Evolutionary conservation across 768 basidiomycete species (phyloP), one percentile per base, ranked within the genome.

Genomic region (Udeniomyces megalosporus): DNA sequence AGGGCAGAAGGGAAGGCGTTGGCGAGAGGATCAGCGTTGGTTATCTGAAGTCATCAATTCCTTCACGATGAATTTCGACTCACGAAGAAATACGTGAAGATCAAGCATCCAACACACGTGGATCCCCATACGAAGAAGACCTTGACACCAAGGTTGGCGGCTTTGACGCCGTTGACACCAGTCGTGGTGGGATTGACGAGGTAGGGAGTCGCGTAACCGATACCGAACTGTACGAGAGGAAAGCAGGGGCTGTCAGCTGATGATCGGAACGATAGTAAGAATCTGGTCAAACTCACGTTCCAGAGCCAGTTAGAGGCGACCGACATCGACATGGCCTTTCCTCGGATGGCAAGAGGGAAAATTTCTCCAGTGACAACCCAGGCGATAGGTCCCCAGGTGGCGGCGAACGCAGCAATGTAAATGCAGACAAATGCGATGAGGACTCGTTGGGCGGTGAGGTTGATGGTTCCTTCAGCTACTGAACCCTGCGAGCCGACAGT

Each of bases 71-170:
- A n/a, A n/a, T n/a, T n/a, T n/a, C 20, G 11, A 44, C 42, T 10
- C 56, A 35, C 56, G 38, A 57, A 14, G 56, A 44, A n/a, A n/a
- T n/a, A n/a, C n/a, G n/a, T n/a, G n/a, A n/a, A n/a, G n/a, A n/a
- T n/a, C n/a, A n/a, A n/a, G 71, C 82, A 84, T 68, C 82, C 79
- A 50, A 78, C 71, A 69, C 86, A 88, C 11, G 82, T 84, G 54
- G 74, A 69, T 31, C 79, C 79, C 88, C 87, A 90, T 73, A 89
- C 79, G 77, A 88, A 88, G 81, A 90, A 90, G 70, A 88, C 86
- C 71, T 84, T 86, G 49, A 78, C 77, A 53, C 79, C 76, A 34
- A 87, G 80, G 48, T 55, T 56, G 29, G 61, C 61, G 15, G 61
- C 51, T 38, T 63, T 63, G 29, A 58, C 28, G 8, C 10, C 49